Evolutionary conservation across 2,329 filamentous ascomycete species (phyloP).

Genomic region (Madurella fahalii): DNA sequence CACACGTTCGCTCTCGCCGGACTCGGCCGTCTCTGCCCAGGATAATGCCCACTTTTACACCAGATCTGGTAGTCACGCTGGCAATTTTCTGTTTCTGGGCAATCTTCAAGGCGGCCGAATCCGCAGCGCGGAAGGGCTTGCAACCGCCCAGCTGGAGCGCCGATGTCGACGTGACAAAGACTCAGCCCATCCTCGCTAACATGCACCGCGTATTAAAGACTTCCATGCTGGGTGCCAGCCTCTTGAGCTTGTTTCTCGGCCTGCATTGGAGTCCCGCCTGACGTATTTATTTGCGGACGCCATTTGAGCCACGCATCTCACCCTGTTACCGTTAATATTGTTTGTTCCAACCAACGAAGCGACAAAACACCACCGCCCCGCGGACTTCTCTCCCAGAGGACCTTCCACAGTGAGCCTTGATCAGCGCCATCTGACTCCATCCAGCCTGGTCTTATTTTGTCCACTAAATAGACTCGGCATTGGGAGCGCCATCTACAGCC

Average conservation of each 20-base stretch:
- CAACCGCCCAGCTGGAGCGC: constrained; percentile 4
- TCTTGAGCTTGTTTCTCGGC: constrained; percentile 12
- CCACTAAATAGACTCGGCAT: too few species aligned
- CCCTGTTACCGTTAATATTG: neutral
- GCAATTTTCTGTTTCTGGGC: too few species aligned
- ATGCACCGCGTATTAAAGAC: constrained; percentile 8
- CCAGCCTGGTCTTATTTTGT: too few species aligned
- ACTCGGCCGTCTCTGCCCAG: too few species aligned
- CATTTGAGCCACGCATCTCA: neutral
- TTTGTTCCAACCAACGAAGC: neutral
- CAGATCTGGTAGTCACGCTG: neutral
- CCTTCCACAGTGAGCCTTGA: too few species aligned
- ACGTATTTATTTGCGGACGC: constrained; percentile 5
- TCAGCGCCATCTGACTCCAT: too few species aligned
- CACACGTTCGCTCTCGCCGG: too few species aligned
- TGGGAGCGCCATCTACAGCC: too few species aligned
- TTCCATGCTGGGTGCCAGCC: neutral
- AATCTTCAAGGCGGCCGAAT: neutral
- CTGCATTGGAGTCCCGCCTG: constrained; percentile 11
- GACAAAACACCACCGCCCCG: too few species aligned
- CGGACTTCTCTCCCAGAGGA: too few species aligned
- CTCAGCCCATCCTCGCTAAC: neutral
- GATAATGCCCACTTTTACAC: neutral
- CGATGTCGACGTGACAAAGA: constrained; percentile 16
- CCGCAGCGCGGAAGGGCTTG: constrained; percentile 1